These are phyloP conservation scores for Cryphonectria parasitica DNA, from an alignment of 2,329 filamentous ascomycete genomes.

Conservation along the genomic window DNA sequence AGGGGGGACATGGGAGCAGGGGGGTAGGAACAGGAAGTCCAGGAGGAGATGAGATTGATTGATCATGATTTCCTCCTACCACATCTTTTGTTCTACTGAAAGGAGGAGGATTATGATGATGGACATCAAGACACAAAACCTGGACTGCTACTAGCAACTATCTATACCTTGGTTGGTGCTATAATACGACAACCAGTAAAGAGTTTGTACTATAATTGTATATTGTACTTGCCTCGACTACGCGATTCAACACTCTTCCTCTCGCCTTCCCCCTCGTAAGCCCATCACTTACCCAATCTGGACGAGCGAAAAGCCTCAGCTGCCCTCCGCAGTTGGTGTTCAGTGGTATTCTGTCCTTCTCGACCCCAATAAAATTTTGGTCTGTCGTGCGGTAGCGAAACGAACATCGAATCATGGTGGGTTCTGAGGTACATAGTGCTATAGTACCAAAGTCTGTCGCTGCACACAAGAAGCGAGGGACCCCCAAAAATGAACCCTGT, in stretches of 20 bases:
- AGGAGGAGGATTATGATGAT: no score
- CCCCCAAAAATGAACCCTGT: conserved; percentile 7
- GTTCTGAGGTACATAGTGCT: not conserved
- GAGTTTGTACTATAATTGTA: no score
- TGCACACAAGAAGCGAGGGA: conserved; percentile 4
- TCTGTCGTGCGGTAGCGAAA: not conserved
- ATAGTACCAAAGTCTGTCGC: not conserved
- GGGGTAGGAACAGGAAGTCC: not conserved
- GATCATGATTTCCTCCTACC: conserved; percentile 15
- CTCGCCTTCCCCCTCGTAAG: not conserved
- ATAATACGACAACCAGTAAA: no score
- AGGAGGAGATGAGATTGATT: conserved; percentile 6
- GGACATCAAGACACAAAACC: no score
- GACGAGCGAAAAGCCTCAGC: no score
- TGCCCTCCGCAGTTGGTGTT: not conserved
- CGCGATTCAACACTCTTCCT: not conserved
- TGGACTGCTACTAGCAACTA: no score
- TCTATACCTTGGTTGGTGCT: no score
- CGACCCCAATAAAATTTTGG: not conserved
- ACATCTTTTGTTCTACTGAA: no score
- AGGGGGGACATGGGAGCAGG: not conserved
- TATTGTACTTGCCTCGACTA: no score
- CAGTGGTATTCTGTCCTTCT: not conserved
- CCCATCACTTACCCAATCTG: not conserved
- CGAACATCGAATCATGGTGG: not conserved